Evolutionary conservation across 179 eudicot genomes (phyloP), one percentile per base, ranked within the genome.

Genomic region (Drosera spatulata): DNA sequence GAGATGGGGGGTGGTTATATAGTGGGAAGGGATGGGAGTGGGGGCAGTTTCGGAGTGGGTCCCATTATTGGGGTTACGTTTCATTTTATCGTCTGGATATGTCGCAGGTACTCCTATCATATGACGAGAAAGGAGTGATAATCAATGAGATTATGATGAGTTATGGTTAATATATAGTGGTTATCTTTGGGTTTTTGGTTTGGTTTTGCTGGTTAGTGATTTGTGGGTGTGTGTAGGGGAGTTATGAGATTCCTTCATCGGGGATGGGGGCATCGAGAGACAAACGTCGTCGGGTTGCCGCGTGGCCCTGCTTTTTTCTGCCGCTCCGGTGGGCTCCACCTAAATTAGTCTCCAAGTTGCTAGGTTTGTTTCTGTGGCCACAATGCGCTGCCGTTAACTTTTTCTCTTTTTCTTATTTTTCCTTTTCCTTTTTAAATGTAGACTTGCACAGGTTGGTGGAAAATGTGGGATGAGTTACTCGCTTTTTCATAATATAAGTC

Each of bases 31-130:
- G 58, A 48, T 39, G 53, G 15, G 50, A 69, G 63, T 64, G 63
- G 73, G 87, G 80, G 85, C 84, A 94, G 77, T 73, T 70, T 84
- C 85, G 71, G 80, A 76, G 78, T 62, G 56, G 41, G 71, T 22
- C 33, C 33, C 33, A 22, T 22, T 22, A 22, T 56, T 39, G 64
- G 64, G 2, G 75, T 54, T 4, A 12, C 22, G 2, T 82, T 88
- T 59, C 82, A 83, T 13, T 51, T 3, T n/a, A 53, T 33, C 71
- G 72, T 22, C 64, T 66, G 38, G 8, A n/a, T 61, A 8, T 37
- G 2, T 55, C 9, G 33, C 8, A 55, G 7, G 39, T 13, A 55
- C 4, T 22, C 33, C 10, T 7, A 8, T 33, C 5, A 13, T 7
- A 55, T 5, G 41, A 6, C 14, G n/a, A 39, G 13, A 50, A 10